Conservation (phyloP, 331 rosid genomes). For the Dryas integrifolia region DNA sequence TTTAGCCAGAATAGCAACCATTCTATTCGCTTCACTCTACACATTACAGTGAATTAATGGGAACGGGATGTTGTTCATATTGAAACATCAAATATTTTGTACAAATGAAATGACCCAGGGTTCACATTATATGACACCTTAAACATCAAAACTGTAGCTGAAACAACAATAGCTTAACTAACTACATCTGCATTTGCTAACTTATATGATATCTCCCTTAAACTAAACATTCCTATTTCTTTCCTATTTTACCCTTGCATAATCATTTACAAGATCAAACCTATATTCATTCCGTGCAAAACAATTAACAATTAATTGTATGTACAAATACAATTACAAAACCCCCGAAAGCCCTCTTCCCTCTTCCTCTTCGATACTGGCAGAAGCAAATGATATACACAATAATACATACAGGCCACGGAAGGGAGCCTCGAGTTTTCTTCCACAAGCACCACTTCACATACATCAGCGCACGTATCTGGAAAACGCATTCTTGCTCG, state of each 20-base stretch:
- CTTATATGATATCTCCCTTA: constrained; percentile 22
- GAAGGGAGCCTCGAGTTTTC: not conserved
- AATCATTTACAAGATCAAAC: constrained; percentile 48
- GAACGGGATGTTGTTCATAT: not conserved
- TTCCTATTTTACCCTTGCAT: constrained; percentile 34
- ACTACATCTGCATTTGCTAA: constrained; percentile 22
- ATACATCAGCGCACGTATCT: not conserved
- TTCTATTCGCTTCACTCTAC: too few relatives aligned
- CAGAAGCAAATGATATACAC: constrained; percentile 23
- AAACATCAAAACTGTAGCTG: constrained; percentile 42
- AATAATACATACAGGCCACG: not conserved
- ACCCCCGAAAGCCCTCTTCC: constrained; percentile 44
- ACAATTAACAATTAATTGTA: constrained; percentile 34
- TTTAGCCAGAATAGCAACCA: not conserved
- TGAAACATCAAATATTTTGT: constrained; percentile 7
- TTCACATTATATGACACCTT: constrained; percentile 19
- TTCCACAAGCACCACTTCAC: not conserved
- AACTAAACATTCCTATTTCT: constrained; percentile 53
- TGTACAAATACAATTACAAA: constrained; percentile 48
- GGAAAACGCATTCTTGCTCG: not conserved
- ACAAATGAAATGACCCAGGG: constrained; percentile 3
- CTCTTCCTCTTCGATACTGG: constrained; percentile 9
- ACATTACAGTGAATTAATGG: not conserved
- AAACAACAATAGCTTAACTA: constrained; percentile 6
- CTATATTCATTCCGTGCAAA: constrained; percentile 49